phyloP scores from a whole-genome alignment of 2,329 filamentous ascomycete genomes.

The Paraphoma sp. region DNA sequence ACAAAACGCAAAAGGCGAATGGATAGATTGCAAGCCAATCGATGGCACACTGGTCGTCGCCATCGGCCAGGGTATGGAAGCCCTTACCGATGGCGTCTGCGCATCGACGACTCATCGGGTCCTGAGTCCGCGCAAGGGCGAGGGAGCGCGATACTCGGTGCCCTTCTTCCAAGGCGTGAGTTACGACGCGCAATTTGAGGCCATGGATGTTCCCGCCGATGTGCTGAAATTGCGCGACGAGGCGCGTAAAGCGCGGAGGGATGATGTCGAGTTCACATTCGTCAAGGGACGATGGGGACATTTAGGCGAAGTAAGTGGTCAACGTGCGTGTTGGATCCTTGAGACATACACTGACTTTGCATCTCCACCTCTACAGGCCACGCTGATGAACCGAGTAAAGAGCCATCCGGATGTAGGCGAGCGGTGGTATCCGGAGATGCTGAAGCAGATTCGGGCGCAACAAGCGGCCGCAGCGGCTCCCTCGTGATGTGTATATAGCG shows the following conservation, averaged over 20 bases:
- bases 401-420: slow-evolving; percentile 87
- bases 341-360: too few relatives aligned
- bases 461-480: slow-evolving; percentile 36
- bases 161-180: slow-evolving; percentile 90
- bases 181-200: slow-evolving; percentile 79
- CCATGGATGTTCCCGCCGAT: slow-evolving; percentile 71
- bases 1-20: slow-evolving; percentile 77
- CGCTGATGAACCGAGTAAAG: slow-evolving; percentile 82
- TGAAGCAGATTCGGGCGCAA: slow-evolving; percentile 51
- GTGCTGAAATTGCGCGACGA: slow-evolving; percentile 68
- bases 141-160: slow-evolving; percentile 77
- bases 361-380: slow-evolving; percentile 57
- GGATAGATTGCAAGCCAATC: slow-evolving; percentile 83
- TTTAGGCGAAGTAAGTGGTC: slow-evolving; percentile 65
- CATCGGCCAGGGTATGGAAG: slow-evolving; percentile 87
- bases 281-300: slow-evolving; percentile 69
- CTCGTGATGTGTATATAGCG: background rate
- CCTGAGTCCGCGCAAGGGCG: slow-evolving; percentile 72
- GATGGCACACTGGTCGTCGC: slow-evolving; percentile 82
- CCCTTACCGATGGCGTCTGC: slow-evolving; percentile 82
- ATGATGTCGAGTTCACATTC: slow-evolving; percentile 87
- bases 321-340: too few relatives aligned
- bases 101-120: slow-evolving; percentile 83
- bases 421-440: slow-evolving; percentile 65
- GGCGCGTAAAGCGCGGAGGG: slow-evolving; percentile 65